Evolutionary conservation across 2,329 filamentous ascomycete species (phyloP), one percentile per base, ranked within the genome.

Genomic region (Pseudogymnoascus sp.): DNA sequence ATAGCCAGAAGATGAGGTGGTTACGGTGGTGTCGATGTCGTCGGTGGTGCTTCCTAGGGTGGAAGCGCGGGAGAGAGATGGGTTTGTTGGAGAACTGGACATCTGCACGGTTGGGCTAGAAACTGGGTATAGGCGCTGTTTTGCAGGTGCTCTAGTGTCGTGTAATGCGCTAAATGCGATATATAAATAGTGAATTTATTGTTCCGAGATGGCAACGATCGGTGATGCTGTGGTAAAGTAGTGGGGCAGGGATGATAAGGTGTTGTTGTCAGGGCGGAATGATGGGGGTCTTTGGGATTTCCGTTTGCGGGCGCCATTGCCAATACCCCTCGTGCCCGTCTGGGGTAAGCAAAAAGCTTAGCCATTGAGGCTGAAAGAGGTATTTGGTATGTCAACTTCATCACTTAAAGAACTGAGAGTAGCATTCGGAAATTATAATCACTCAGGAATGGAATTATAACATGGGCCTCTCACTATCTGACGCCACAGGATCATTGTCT

Each of bases 131-230:
- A 55, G 33, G 44, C 44, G 44, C 44, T 55, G 44, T n/a, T 15
- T 55, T 9, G 44, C n/a, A 55, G 44, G 44, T 27, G 44, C 27
- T 33, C n/a, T 55, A 55, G 44, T 55, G 44, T 55, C 44, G 44
- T 55, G 44, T 33, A 55, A 33, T 33, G 44, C 27, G 44, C 44
- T 33, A 51, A 55, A 21, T 15, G 27, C 44, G 27, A 55, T 55
- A 55, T 55, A 55, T 55, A 33, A 55, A 55, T 55, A 55, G 44
- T 55, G 44, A 33, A 17, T 55, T 55, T 55, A 55, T 33, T 55
- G 44, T 55, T 55, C 44, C 44, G 44, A 55, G 44, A 55, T 55
- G 44, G 44, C 44, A 55, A 55, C 44, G 44, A 55, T 55, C 44
- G 27, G 27, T 55, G 44, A 55, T 55, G 44, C 27, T 55, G 27